Base-by-base conservation (phyloP, 2,329 filamentous ascomycete species). In the Hypoxylon rubiginosum region DNA sequence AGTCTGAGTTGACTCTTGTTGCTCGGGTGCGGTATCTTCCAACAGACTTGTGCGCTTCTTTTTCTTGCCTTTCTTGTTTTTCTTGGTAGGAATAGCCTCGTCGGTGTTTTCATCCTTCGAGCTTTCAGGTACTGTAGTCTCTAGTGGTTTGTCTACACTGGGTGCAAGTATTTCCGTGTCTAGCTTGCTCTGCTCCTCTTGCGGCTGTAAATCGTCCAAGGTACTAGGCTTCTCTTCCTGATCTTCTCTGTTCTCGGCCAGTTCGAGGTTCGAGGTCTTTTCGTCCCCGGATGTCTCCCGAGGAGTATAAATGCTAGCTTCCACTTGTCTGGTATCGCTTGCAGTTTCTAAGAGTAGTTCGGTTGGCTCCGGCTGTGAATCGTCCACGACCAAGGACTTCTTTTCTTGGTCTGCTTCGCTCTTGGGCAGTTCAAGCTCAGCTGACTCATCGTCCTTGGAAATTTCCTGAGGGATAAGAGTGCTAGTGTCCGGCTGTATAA, bases 31-130 rank as follows among this genome's bases (percentile, higher is more conserved):
- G 21, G 64, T 63, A 51, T 61, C 53, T 46, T 64, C 61, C 28
- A 28, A 54, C 13, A 26, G 24, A 46, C 28, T 48, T 58, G 56
- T 55, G 15, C 59, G 64, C 53, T 71, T 67, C 55, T 72, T 73
- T 72, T 79, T 76, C 72, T 79, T 78, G 51, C 75, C 74, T 67
- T 75, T 75, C 50, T 78, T 73, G 43, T 61, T 64, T 39, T 71
- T 66, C 58, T 74, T 70, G 54, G 57, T 49, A 28, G 61, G 49
- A 26, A 52, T 53, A 41, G 54, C 30, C 41, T 66, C 58, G 19
- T 61, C 61, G 24, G 53, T 19, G 19, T 63, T 62, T 8, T 62
- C 67, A 26, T 62, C 43, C 62, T 62, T 62, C 8, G 39, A 39
- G 46, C 4, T 45, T 34, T 62, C 53, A 28, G 39, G 26, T 19